Conservation (phyloP, 139 green algal species). For the Coelastrella sp. region DNA sequence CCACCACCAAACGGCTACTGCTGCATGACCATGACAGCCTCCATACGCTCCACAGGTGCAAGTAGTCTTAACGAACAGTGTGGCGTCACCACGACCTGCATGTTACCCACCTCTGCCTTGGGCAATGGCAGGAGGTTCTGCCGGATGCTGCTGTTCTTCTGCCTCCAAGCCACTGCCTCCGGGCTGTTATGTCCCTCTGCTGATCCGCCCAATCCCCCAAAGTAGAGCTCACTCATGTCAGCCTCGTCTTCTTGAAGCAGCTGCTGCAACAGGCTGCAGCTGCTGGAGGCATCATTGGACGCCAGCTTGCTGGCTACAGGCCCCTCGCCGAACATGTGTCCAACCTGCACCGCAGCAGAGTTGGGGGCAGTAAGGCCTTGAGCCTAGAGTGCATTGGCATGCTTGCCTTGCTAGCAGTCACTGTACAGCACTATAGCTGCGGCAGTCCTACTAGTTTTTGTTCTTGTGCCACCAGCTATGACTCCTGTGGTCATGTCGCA, state of each 20-base stretch:
- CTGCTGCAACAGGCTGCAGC: slow-evolving; percentile 56
- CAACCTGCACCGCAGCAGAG: slow-evolving; percentile 59
- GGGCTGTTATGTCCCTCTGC: slow-evolving; percentile 34
- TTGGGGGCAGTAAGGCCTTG: not conserved
- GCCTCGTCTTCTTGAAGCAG: slow-evolving; percentile 59
- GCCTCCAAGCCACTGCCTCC: slow-evolving; percentile 32
- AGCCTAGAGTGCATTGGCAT: too few species aligned
- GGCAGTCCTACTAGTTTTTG: too few species aligned
- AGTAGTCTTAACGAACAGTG: not conserved
- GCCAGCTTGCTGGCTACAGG: too few species aligned
- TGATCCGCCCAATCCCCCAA: slow-evolving; percentile 47
- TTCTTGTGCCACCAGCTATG: too few species aligned
- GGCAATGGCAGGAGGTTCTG: slow-evolving; percentile 9
- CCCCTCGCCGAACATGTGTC: slow-evolving; percentile 75
- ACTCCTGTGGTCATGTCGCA: not conserved
- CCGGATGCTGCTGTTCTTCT: not conserved
- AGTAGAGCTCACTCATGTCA: slow-evolving; percentile 69
- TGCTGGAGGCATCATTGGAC: not conserved
- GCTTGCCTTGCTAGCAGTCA: too few species aligned
- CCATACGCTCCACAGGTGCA: not conserved
- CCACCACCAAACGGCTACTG: not conserved
- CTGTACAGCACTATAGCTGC: too few species aligned
- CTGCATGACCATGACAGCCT: not conserved
- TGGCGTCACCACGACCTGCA: not conserved
- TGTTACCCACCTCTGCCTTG: not conserved